phyloP scores from a whole-genome alignment of 75 land plant species.

The Pinus tabuliformis region DNA sequence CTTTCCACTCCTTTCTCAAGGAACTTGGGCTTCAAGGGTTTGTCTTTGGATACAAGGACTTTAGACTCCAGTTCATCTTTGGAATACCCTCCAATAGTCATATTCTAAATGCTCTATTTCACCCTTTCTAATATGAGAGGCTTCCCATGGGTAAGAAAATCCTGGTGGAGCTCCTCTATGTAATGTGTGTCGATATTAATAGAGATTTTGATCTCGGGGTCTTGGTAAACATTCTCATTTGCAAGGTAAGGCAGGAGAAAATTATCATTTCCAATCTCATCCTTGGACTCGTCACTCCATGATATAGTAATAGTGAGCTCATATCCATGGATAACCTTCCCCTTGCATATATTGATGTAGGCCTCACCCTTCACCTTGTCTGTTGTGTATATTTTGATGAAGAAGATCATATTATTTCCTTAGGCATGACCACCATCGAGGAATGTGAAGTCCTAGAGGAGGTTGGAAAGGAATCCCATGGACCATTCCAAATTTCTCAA shows the following conservation, averaged over 20 bases:
- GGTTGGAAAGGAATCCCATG: conserved; percentile 45
- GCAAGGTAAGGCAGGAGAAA: conserved; percentile 88
- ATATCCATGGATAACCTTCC: conserved; percentile 97
- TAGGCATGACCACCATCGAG: conserved; percentile 55
- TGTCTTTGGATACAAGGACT: conserved; percentile 21
- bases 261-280: conserved; percentile 39
- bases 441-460: conserved; percentile 55
- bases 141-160: conserved; percentile 76
- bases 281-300: conserved; percentile 79
- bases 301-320: conserved; percentile 57
- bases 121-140: conserved; percentile 58
- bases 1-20: background rate
- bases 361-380: conserved; percentile 92
- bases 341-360: conserved; percentile 92
- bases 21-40: background rate
- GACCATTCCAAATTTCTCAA: conserved; percentile 88
- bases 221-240: conserved; percentile 94
- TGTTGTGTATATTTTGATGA: conserved; percentile 50
- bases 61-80: conserved; percentile 84
- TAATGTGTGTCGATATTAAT: conserved; percentile 72
- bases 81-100: conserved; percentile 86
- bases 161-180: conserved; percentile 69
- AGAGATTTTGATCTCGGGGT: conserved; percentile 73
- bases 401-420: conserved; percentile 15
- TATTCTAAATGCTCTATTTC: conserved; percentile 56